phyloP scores from a whole-genome alignment of 768 basidiomycete genomes.

The Collybiopsis luxurians region DNA sequence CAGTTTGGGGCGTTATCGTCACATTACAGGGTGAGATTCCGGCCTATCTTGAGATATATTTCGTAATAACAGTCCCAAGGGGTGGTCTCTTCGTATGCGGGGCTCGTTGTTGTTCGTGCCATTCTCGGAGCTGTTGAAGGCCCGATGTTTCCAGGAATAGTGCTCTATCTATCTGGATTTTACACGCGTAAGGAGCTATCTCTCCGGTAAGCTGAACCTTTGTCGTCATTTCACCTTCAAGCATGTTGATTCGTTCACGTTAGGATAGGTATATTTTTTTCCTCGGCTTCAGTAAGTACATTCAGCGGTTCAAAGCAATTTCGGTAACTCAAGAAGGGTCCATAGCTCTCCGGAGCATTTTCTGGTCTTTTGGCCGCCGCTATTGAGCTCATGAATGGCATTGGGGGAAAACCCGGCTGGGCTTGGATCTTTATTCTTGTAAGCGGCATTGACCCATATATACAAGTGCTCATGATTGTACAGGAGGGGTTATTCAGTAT shows the following conservation, averaged over 20 bases:
- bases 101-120: neutral
- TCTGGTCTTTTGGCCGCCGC: conserved; percentile 47
- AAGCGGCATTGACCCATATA: too few species aligned
- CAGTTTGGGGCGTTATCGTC: conserved; percentile 43
- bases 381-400: conserved; percentile 44
- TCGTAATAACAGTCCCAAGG: conserved; percentile 29
- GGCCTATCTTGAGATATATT: conserved; percentile 10
- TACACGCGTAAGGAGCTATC: conserved; percentile 7
- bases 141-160: conserved; percentile 21
- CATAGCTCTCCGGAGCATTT: conserved; percentile 41
- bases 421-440: conserved; percentile 39
- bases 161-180: conserved; percentile 5
- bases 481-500: conserved; percentile 48
- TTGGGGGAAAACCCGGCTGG: conserved; percentile 42
- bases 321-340: conserved; percentile 17
- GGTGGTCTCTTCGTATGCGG: conserved; percentile 18
- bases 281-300: conserved; percentile 17
- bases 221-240: too few species aligned
- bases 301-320: neutral
- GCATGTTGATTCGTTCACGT: neutral
- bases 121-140: conserved; percentile 21
- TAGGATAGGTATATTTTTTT: conserved; percentile 26
- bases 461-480: neutral
- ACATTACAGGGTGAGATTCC: conserved; percentile 34
- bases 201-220: neutral